Evolutionary conservation across 768 basidiomycete species (phyloP), one percentile per base, ranked within the genome.

Genomic region (Macrocybe gigantea): DNA sequence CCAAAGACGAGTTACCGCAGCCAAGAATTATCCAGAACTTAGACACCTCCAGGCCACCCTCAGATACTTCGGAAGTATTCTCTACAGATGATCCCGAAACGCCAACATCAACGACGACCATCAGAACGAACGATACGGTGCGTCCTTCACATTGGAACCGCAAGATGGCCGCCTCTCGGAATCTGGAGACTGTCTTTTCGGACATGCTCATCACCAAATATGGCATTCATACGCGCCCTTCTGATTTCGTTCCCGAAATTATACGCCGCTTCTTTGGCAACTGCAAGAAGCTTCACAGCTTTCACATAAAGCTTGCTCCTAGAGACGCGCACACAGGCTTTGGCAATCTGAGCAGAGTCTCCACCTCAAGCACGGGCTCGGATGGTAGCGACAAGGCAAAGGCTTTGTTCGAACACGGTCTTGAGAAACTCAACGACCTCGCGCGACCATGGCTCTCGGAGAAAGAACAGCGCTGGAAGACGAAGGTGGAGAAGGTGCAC

Each of bases 241-340:
- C 75, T 33, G 65, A 75, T 38, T 73, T 78, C 56, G 51, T 85
- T n/a, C 50, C 67, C 8, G 64, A 70, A 8, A 46, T 71, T 42
- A 55, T 86, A 40, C 62, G 69, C 47, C 56, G 64, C 10, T 65
- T 75, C 2, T 88, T 87, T 60, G 82, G 81, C 8, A 59, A 67
- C 7, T 67, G 69, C 5, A 65, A 72, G 47, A 75, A 77, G 59
- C 56, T 70, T 39, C 65, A 68, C 40, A 75, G 69, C 33, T 74
- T 77, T 54, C 73, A 80, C 47, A 62, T 87, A 13, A 77, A 78
- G 46, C 62, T 88, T 8, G 82, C 83, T 10, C 80, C 83, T 34
- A 53, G 39, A 33, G 51, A 56, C 34, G 48, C 45, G 5, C 29
- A 49, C 4, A 44, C 42, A 7, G 51, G 52, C 6, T 49, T 47